Percentiles rank a stretch among this genome's conserved stretches.
Conservation (phyloP, 2,329 filamentous ascomycete genomes). For the Dichotomopilus funicola region DNA sequence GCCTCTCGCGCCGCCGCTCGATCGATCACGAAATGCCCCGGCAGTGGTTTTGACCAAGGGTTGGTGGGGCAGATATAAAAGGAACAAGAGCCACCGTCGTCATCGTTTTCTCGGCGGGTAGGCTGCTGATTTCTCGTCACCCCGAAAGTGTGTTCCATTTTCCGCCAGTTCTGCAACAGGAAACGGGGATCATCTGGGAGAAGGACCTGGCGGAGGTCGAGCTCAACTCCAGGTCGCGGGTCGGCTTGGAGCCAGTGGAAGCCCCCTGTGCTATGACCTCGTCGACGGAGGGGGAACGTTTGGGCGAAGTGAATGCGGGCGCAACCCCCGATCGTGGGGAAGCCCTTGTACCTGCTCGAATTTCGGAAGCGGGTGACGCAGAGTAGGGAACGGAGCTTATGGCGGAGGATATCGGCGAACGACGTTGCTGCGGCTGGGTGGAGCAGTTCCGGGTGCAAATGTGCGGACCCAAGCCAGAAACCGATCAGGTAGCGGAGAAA, state of each 20-base stretch:
- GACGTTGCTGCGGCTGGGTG: neutral
- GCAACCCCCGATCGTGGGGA: neutral
- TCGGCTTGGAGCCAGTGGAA: slow-evolving; percentile 15
- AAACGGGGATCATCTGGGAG: neutral
- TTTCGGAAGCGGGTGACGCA: neutral
- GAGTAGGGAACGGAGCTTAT: neutral
- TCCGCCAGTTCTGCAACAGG: neutral
- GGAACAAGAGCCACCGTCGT: neutral
- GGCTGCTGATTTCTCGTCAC: neutral
- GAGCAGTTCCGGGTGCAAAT: neutral
- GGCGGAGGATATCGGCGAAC: neutral
- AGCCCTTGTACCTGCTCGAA: neutral
- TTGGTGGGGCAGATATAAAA: neutral
- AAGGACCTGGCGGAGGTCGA: slow-evolving; percentile 6
- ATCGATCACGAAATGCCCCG: neutral
- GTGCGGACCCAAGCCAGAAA: neutral
- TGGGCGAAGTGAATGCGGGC: slow-evolving; percentile 9
- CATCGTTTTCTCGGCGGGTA: neutral
- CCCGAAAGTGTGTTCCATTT: neutral
- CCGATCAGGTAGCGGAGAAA: neutral
- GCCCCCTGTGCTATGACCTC: neutral
- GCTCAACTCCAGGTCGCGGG: slow-evolving; percentile 11
- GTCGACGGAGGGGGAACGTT: slow-evolving; percentile 6
- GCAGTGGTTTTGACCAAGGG: neutral
- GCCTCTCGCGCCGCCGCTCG: neutral